Evolutionary conservation across 2,329 filamentous ascomycete species (phyloP).

Genomic region (Exophiala mesophila): DNA sequence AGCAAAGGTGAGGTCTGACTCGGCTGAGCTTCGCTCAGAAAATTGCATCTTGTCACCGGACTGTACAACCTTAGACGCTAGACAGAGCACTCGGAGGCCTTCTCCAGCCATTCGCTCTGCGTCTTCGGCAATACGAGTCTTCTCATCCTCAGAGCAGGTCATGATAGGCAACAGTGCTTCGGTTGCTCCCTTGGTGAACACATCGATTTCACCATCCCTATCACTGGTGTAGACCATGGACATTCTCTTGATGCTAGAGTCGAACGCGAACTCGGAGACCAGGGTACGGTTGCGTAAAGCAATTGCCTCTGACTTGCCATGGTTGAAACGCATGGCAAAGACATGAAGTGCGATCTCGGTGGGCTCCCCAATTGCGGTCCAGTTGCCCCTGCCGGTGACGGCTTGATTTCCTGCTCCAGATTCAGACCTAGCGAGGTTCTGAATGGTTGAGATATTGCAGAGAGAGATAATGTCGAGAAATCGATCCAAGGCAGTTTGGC

Average conservation of each 20-base stretch:
- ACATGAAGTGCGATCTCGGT: slow-evolving; percentile 67
- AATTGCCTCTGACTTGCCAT: slow-evolving; percentile 45
- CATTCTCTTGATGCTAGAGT: slow-evolving; percentile 66
- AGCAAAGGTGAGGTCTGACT: slow-evolving; percentile 63
- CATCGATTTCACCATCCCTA: slow-evolving; percentile 11
- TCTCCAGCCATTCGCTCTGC: slow-evolving; percentile 59
- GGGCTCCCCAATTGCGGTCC: slow-evolving; percentile 57
- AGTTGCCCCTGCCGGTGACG: slow-evolving; percentile 40
- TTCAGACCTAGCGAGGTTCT: slow-evolving; percentile 32
- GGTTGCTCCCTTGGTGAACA: slow-evolving; percentile 50
- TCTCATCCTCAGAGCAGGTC: slow-evolving; percentile 45
- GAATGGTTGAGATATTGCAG: slow-evolving; percentile 56
- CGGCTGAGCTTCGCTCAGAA: slow-evolving; percentile 54
- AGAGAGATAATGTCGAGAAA: slow-evolving; percentile 56
- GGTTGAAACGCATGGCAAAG: slow-evolving; percentile 60
- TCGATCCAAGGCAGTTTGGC: slow-evolving; percentile 34
- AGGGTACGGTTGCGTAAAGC: slow-evolving; percentile 44
- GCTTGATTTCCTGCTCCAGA: slow-evolving; percentile 5
- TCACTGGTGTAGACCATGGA: slow-evolving; percentile 52
- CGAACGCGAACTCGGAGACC: slow-evolving; percentile 61
- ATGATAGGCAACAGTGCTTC: slow-evolving; percentile 59
- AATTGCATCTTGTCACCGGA: slow-evolving; percentile 42
- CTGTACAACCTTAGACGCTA: slow-evolving; percentile 32
- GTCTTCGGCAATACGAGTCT: slow-evolving; percentile 52
- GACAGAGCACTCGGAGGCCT: slow-evolving; percentile 56